phyloP scores from a whole-genome alignment of 2,329 filamentous ascomycete species.

The Clonostachys solani region DNA sequence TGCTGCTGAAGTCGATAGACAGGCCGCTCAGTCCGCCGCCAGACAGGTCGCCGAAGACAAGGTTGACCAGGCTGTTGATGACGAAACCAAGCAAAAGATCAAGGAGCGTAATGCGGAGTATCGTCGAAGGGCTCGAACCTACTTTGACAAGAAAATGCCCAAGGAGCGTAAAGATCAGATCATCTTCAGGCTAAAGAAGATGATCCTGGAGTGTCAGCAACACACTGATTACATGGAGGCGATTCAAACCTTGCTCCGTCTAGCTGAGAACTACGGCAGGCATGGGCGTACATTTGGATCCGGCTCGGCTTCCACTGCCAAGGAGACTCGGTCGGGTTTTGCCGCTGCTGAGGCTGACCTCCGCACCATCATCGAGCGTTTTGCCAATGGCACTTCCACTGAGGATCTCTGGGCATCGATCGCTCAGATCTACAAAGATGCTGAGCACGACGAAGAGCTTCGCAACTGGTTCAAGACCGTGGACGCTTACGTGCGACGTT shows the following conservation, averaged over 20 bases:
- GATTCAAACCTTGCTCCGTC: slow-evolving; percentile 77
- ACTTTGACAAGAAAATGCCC: slow-evolving; percentile 82
- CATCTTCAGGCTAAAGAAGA: slow-evolving; percentile 92
- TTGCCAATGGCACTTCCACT: slow-evolving; percentile 88
- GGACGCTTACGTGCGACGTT: slow-evolving; percentile 74
- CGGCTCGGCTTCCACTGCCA: slow-evolving; percentile 63
- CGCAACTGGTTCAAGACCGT: slow-evolving; percentile 84
- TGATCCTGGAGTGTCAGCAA: slow-evolving; percentile 93
- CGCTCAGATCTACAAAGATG: slow-evolving; percentile 80
- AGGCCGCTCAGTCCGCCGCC: slow-evolving; percentile 22
- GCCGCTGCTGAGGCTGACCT: slow-evolving; percentile 69
- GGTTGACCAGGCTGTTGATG: slow-evolving; percentile 57
- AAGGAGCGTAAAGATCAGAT: slow-evolving; percentile 89
- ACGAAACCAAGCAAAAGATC: slow-evolving; percentile 54
- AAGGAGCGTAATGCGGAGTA: slow-evolving; percentile 38
- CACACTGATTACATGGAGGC: slow-evolving; percentile 91
- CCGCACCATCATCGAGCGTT: slow-evolving; percentile 85
- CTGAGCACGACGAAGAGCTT: slow-evolving; percentile 81
- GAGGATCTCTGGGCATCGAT: slow-evolving; percentile 84
- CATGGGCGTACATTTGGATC: slow-evolving; percentile 65
- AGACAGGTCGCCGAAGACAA: slow-evolving; percentile 48
- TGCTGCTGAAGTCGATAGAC: slow-evolving; percentile 44
- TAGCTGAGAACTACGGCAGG: slow-evolving; percentile 80
- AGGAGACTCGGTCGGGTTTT: slow-evolving; percentile 68
- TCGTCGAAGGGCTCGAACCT: slow-evolving; percentile 57